A percentile compares a stretch with the other conserved stretches of the same genome.
Conservation (phyloP, 176 grass and related monocot species). For the Aechmea fasciata region DNA sequence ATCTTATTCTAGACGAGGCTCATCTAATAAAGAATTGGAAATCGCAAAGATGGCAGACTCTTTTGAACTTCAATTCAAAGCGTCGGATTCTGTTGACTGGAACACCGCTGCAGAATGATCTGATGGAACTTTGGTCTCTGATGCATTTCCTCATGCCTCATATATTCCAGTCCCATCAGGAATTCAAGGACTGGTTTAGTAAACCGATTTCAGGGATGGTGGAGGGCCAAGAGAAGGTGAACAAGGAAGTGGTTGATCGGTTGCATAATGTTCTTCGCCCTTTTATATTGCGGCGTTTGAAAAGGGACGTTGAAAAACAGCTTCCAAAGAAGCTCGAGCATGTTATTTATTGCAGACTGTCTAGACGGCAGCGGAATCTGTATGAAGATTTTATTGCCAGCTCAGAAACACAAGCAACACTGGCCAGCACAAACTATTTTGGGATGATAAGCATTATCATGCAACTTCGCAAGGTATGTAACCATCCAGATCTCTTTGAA, state of each 20-base stretch:
- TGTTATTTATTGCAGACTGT: conserved; percentile 93
- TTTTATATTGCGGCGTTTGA: conserved; percentile 86
- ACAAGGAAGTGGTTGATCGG: conserved; percentile 89
- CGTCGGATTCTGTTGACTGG: conserved; percentile 89
- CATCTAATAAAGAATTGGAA: conserved; percentile 99
- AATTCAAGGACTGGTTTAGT: conserved; percentile 99
- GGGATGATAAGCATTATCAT: conserved; percentile 99
- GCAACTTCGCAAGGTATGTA: conserved; percentile 98
- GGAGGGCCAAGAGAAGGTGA: conserved; percentile 96
- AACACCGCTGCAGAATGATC: conserved; percentile 95
- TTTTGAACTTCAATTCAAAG: conserved; percentile 97
- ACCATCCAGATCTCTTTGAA: conserved; percentile 99
- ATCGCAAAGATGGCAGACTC: conserved; percentile 97
- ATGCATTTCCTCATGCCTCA: conserved; percentile 99
- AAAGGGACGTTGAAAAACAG: conserved; percentile 97
- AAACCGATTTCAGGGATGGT: conserved; percentile 99
- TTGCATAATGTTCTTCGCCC: conserved; percentile 98
- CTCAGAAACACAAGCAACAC: conserved; percentile 86
- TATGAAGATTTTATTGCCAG: conserved; percentile 98
- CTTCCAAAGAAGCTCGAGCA: conserved; percentile 89
- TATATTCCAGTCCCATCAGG: conserved; percentile 99
- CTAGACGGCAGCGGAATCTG: conserved; percentile 89
- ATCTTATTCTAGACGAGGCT: conserved; percentile 98
- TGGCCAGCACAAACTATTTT: conserved; percentile 88
- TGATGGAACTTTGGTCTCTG: conserved; percentile 98